Base-by-base conservation (phyloP, 495 filamentous ascomycete genomes). In the Talaromyces trachyspermus region DNA sequence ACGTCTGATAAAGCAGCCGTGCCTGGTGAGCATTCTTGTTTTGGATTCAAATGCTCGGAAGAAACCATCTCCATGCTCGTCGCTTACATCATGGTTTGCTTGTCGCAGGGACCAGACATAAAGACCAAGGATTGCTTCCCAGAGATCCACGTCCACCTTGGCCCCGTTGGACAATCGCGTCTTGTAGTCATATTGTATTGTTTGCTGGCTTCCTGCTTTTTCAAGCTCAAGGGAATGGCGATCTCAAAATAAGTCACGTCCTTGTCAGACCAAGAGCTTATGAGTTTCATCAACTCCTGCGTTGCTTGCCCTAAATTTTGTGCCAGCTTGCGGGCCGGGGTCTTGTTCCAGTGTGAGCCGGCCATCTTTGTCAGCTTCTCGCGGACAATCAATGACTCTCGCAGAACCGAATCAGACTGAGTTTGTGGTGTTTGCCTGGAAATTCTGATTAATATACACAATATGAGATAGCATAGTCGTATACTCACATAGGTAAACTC, bases 251-350 rank as follows among this genome's bases (percentile, higher is more conserved):
- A 23, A 24, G 30, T 10, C 1, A n/a, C 17, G 14, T 32, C 27
- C 6, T 20, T 45, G 3, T 42, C 8, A 30, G 14, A 19, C 42
- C 42, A 45, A 9, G 29, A 33, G n/a, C 11, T 33, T 23, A 45
- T 33, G 17, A 23, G 15, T 8, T 8, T 22, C 11, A 18, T 26
- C 18, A 35, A 36, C 12, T 46, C 20, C 26, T 63, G 58, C 4
- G 68, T 64, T 4, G 57, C 49, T 3, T 48, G 22, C 17, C 61
- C 57, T 4, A 71, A 49, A 8, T 55, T 60, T 0, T 45, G 48
- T 7, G 66, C 63, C 9, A 50, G 30, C 3, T 53, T 49, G 5
- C 62, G 59, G 22, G 63, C 64, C 1, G 65, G 60, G 15, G 66
- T 54, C 18, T 60, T 56, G 25, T 65, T 54, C 68, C 68, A 71